These are phyloP conservation scores for Apiospora rasikravindrae DNA, from an alignment of 2,329 filamentous ascomycete genomes.

Conservation along the genomic window DNA sequence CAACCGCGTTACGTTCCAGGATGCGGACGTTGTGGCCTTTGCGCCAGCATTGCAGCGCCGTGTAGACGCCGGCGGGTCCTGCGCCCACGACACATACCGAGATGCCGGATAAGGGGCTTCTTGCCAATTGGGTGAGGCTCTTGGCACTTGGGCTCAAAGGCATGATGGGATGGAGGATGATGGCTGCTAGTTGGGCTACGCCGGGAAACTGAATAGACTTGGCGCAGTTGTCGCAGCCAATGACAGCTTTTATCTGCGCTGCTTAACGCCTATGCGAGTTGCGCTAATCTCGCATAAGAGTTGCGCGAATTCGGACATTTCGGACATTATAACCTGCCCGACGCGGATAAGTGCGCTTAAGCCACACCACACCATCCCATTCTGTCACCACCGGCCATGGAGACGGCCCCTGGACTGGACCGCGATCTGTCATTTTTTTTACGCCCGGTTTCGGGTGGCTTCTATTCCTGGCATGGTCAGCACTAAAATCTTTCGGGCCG, in stretches of 20 bases:
- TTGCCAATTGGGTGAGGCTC: neutral
- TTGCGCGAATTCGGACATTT: conserved; percentile 2
- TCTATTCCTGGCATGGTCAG: neutral
- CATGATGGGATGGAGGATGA: neutral
- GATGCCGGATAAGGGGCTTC: neutral
- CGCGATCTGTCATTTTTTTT: neutral
- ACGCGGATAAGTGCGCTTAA: neutral
- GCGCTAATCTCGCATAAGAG: neutral
- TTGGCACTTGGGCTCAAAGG: neutral
- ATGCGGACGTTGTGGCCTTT: conserved; percentile 28
- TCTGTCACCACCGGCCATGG: neutral
- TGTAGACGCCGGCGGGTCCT: conserved; percentile 24
- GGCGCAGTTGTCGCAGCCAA: neutral
- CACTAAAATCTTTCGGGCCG: neutral
- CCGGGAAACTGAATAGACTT: neutral
- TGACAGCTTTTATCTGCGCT: neutral
- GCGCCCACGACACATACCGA: conserved; percentile 21
- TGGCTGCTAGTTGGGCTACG: neutral
- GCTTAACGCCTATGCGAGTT: neutral
- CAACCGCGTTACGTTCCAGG: conserved; percentile 18
- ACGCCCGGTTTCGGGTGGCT: neutral
- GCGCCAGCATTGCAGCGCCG: conserved; percentile 28
- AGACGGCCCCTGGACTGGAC: neutral
- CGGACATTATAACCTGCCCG: neutral
- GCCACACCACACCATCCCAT: neutral